Evolutionary conservation across 306 rosid species (phyloP), one percentile per base, ranked within the genome.

Genomic region (Lithocarpus polystachyus): DNA sequence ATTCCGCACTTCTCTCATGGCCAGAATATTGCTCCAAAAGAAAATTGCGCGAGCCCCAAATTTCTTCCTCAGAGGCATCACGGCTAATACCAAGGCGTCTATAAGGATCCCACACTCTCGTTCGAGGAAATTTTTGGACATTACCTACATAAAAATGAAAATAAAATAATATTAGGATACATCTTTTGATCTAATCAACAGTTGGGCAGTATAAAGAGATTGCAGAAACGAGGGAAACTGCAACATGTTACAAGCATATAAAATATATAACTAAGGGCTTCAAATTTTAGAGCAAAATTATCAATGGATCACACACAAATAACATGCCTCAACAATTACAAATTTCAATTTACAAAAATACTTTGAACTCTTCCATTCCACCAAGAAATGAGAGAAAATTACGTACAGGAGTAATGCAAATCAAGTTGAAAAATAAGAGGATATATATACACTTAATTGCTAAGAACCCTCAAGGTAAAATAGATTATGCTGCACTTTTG

Each of bases 11-110:
- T 83, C 89, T 82, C 87, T 96, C 99, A 78, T 93, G 92, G 82
- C 97, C 99, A 76, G 93, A 68, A 77, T 96, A 96, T 85, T 96
- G 99, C 79, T 96, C 85, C 93, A 91, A 81, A 35, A 96, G 91
- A 86, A 93, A 96, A 83, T 93, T 93, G 71, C 99, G 87, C 0
- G 98, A 93, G 61, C 98, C 89, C 99, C 99, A 93, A 69, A 93
- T 87, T 87, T 93, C 99, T 88, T 93, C 98, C 84, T 90, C 97
- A 61, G 99, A 87, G 75, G 99, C 99, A 87, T 89, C 97, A 67
- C 4, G 80, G 84, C 82, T 84, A 37, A 96, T 74, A 59, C 99
- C 99, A 75, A 96, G 99, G 70, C 97, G 94, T 48, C 80, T 86
- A 52, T 89, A 91, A 24, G 99, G 94, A 90, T 96, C 98, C 98